These are phyloP conservation scores for Ulmus americana DNA, from an alignment of 331 rosid species.

Conservation along the genomic window DNA sequence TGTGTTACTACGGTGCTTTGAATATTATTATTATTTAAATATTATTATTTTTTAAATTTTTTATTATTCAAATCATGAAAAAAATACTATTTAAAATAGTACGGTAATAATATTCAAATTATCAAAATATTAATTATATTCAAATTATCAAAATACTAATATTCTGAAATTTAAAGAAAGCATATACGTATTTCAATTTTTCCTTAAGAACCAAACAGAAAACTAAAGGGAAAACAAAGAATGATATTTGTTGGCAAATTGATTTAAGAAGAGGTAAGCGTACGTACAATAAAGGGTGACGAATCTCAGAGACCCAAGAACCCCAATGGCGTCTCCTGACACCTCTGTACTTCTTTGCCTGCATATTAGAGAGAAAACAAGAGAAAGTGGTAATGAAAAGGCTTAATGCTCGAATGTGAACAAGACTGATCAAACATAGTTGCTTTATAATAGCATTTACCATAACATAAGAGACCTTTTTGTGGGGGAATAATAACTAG, in stretches of 20 bases:
- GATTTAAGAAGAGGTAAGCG: background rate
- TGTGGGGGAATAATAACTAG: background rate
- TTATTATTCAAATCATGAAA: no score
- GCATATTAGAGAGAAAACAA: background rate
- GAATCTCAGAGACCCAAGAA: constrained; percentile 89
- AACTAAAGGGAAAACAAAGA: background rate
- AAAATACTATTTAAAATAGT: no score
- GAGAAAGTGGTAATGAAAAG: background rate
- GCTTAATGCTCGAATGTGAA: background rate
- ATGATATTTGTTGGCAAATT: background rate
- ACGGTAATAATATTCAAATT: no score
- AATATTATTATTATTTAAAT: background rate
- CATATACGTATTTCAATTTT: no score
- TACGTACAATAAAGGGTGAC: constrained; percentile 65
- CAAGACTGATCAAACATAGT: background rate
- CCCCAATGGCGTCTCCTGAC: constrained; percentile 96
- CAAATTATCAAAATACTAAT: background rate
- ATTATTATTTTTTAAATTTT: background rate
- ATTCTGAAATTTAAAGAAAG: no score
- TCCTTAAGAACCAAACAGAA: background rate
- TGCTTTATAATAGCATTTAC: background rate
- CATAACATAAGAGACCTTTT: background rate
- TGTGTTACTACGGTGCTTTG: background rate
- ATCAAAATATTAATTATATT: no score
- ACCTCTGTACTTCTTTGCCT: constrained; percentile 66